A percentile compares a stretch with the other conserved stretches of the same genome.
Evolutionary conservation across 768 basidiomycete genomes (phyloP).

Genomic region (Leccinum variicolor): DNA sequence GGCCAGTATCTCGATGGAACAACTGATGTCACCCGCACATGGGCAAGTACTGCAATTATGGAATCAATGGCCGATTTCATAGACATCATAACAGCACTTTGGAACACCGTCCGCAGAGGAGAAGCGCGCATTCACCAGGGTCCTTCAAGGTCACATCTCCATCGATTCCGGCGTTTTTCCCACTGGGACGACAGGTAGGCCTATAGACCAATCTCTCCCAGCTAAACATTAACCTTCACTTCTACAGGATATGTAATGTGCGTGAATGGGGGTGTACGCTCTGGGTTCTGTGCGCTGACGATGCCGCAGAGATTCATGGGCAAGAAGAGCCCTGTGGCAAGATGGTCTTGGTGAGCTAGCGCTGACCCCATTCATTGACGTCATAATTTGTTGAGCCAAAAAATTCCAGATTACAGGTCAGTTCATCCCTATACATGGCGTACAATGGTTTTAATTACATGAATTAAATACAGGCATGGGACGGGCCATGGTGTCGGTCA

Average conservation of each 20-base stretch:
- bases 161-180: conserved; percentile 88
- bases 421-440: background rate
- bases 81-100: conserved; percentile 62
- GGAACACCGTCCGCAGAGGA: conserved; percentile 80
- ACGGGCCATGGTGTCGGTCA: conserved; percentile 96
- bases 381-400: background rate
- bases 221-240: background rate
- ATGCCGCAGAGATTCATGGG: conserved; percentile 67
- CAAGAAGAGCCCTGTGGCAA: conserved; percentile 75
- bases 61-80: background rate
- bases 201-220: background rate
- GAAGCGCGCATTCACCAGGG: conserved; percentile 85
- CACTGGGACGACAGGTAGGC: conserved; percentile 65
- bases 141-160: conserved; percentile 87
- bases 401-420: conserved; percentile 53
- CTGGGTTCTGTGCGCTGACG: background rate
- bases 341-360: conserved; percentile 71
- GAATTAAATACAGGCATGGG: conserved; percentile 57
- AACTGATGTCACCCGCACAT: conserved; percentile 91
- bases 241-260: conserved; percentile 54
- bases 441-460: background rate
- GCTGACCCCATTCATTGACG: background rate
- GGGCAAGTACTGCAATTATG: conserved; percentile 43
- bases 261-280: conserved; percentile 9
- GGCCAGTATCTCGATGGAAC: conserved; percentile 91